A percentile compares a stretch with the other conserved stretches of the same genome.
Evolutionary conservation across 441 rosid genomes (phyloP).

Genomic region (Mallotus japonicus): DNA sequence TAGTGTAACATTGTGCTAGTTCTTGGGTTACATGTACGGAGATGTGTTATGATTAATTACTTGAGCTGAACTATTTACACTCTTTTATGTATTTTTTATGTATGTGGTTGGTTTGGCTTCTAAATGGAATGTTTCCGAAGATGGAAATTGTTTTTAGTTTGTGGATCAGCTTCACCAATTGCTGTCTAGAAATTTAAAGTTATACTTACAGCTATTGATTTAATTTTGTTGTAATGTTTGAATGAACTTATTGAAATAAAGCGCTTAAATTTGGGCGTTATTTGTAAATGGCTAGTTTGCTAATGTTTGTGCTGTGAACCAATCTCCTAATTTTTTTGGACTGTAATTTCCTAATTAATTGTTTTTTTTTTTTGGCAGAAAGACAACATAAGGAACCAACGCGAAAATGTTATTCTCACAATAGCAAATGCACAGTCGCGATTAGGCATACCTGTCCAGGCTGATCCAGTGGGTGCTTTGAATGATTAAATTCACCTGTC

Average conservation of each 20-base stretch:
- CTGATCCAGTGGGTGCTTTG: constrained; percentile 80
- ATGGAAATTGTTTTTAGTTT: not conserved
- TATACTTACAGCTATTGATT: not conserved
- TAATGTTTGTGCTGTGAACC: not conserved
- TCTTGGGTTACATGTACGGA: too few species aligned
- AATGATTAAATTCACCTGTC: constrained; percentile 10
- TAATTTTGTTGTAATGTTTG: not conserved
- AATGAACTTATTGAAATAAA: not conserved
- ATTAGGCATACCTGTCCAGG: constrained; percentile 52
- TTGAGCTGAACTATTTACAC: too few species aligned
- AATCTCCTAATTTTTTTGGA: constrained; percentile 1
- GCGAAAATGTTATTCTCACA: constrained; percentile 87
- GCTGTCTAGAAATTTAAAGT: not conserved
- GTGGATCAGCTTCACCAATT: not conserved
- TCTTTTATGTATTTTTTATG: too few species aligned
- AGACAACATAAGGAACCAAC: constrained; percentile 90
- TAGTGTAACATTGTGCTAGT: too few species aligned
- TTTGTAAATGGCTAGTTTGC: not conserved
- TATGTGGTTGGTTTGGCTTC: too few species aligned
- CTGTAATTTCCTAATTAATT: not conserved
- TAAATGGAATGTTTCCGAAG: not conserved
- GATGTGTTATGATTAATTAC: too few species aligned
- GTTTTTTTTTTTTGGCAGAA: constrained; percentile 46
- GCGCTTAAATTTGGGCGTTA: not conserved
- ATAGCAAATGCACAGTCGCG: constrained; percentile 93